A percentile compares a stretch with the other conserved stretches of the same genome.
These are phyloP conservation scores for Poa annua DNA, from an alignment of 176 grass and related monocot genomes.

Conservation along the genomic window DNA sequence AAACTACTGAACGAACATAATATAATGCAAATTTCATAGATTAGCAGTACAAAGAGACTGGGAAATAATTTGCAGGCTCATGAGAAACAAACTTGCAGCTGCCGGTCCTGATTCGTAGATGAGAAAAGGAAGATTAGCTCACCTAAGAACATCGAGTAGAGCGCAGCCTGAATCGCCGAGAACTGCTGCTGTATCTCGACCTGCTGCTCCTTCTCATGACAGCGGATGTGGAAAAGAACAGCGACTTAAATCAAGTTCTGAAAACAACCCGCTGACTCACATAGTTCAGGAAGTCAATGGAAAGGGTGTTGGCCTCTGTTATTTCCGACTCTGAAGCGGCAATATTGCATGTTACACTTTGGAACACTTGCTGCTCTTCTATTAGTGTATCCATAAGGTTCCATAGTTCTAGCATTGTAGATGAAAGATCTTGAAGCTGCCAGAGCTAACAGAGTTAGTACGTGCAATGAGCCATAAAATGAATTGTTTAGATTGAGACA, in stretches of 20 bases:
- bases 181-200: too few species aligned
- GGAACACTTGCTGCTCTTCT: constrained; percentile 77
- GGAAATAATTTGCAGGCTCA: too few species aligned
- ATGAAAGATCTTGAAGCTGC: constrained; percentile 93
- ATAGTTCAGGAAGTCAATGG: constrained; percentile 60
- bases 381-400: constrained; percentile 88
- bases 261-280: constrained; percentile 45
- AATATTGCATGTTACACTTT: constrained; percentile 80
- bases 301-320: constrained; percentile 70
- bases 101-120: too few species aligned
- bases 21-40: too few species aligned
- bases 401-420: constrained; percentile 74
- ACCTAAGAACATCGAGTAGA: too few species aligned
- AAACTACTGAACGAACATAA: too few species aligned
- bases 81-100: too few species aligned
- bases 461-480: constrained; percentile 7
- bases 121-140: too few species aligned
- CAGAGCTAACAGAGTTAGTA: constrained; percentile 34
- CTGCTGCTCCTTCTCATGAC: too few species aligned
- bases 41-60: too few species aligned
- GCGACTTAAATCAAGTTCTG: neutral
- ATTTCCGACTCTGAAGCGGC: constrained; percentile 81
- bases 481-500: neutral
- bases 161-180: too few species aligned
- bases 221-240: neutral